Conservation (phyloP, 2,329 filamentous ascomycete genomes). For the Aspergillus floridensis region DNA sequence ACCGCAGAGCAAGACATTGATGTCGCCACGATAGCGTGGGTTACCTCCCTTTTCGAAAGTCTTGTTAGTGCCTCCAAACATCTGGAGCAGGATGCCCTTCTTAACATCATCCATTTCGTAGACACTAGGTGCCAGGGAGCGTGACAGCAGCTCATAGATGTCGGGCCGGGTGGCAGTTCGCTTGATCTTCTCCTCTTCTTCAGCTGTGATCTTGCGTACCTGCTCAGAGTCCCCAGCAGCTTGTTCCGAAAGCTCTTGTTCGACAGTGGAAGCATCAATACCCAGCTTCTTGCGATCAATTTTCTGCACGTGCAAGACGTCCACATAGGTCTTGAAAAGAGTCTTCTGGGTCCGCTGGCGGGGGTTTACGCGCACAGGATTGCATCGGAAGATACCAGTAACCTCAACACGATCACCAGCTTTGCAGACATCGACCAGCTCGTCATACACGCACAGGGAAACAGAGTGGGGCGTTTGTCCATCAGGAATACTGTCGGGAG, state of each 20-base stretch:
- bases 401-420: conserved; percentile 94
- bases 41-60: conserved; percentile 94
- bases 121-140: conserved; percentile 89
- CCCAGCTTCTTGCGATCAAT: conserved; percentile 94
- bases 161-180: conserved; percentile 75
- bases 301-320: conserved; percentile 93
- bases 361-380: conserved; percentile 89
- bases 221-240: conserved; percentile 73
- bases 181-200: conserved; percentile 87
- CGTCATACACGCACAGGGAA: conserved; percentile 92
- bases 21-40: conserved; percentile 93
- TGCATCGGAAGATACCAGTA: conserved; percentile 95
- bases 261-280: conserved; percentile 83
- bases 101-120: conserved; percentile 99
- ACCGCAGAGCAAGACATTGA: conserved; percentile 94
- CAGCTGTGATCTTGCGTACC: conserved; percentile 74
- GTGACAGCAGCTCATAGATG: conserved; percentile 86
- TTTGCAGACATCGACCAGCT: conserved; percentile 96
- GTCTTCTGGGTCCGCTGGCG: conserved; percentile 89
- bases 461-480: conserved; percentile 97
- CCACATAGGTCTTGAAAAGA: conserved; percentile 96
- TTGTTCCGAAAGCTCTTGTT: conserved; percentile 73
- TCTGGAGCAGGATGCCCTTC: conserved; percentile 93
- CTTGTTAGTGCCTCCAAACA: conserved; percentile 98
- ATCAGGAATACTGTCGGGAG: conserved; percentile 88